These are phyloP conservation scores for Amyloporia xantha DNA, from an alignment of 768 basidiomycete species.

Conservation along the genomic window DNA sequence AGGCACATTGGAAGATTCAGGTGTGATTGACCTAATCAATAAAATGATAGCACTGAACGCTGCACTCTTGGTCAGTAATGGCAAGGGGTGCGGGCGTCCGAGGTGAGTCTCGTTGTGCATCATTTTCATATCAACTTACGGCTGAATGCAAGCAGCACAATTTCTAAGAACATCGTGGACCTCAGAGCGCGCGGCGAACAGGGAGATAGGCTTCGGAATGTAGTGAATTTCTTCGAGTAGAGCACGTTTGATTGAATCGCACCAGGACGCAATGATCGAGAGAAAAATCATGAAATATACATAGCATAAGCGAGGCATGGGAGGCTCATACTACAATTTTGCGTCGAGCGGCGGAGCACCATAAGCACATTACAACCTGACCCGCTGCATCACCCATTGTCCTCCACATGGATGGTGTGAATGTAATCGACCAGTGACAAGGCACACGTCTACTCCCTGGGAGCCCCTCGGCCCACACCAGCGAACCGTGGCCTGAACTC, in stretches of 20 bases:
- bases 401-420: constrained; percentile 1
- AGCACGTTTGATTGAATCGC: not conserved
- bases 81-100: constrained; percentile 36
- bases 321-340: constrained; percentile 27
- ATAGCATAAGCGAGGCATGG: constrained; percentile 26
- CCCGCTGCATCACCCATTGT: constrained; percentile 9
- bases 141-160: too few species aligned
- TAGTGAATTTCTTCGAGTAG: constrained; percentile 41
- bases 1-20: constrained; percentile 37
- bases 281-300: constrained; percentile 3
- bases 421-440: not conserved
- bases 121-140: constrained; percentile 19
- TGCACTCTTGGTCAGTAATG: constrained; percentile 44
- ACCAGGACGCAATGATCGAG: not conserved
- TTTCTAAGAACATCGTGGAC: constrained; percentile 45
- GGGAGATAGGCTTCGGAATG: constrained; percentile 27
- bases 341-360: constrained; percentile 15
- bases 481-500: constrained; percentile 87
- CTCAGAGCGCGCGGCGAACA: constrained; percentile 27
- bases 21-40: constrained; percentile 49
- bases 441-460: constrained; percentile 46
- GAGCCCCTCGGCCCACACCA: constrained; percentile 84
- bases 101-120: constrained; percentile 30
- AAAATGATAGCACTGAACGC: constrained; percentile 47
- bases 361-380: constrained; percentile 18